Conservation (phyloP, 2,329 filamentous ascomycete genomes). For the Penicillium sp. region DNA sequence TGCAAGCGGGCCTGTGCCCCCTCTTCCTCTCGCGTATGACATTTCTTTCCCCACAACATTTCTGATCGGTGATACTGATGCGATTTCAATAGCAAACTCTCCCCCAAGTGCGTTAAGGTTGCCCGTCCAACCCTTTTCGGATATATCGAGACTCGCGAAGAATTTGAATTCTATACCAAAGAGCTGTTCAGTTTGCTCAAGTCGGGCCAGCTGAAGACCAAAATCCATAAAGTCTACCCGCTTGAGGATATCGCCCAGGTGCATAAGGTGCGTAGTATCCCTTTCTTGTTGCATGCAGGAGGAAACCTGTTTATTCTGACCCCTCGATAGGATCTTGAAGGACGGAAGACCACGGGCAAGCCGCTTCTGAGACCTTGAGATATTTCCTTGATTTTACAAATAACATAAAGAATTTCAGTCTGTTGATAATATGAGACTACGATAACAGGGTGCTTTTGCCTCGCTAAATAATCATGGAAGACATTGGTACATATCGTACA, state of each 20-base stretch:
- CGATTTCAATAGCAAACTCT: conserved; percentile 45
- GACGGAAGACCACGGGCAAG: conserved; percentile 81
- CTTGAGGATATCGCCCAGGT: conserved; percentile 70
- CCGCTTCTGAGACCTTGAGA: conserved; percentile 65
- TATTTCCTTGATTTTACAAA: not conserved
- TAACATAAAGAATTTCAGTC: not conserved
- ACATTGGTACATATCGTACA: too few species aligned
- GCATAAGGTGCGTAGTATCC: conserved; percentile 52
- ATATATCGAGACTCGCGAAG: conserved; percentile 68
- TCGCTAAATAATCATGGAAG: too few species aligned
- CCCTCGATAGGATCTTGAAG: conserved; percentile 64
- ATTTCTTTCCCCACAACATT: not conserved
- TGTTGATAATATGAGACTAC: not conserved
- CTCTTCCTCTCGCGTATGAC: conserved; percentile 61
- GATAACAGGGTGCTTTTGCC: not conserved
- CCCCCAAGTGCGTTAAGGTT: conserved; percentile 73
- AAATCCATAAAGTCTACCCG: conserved; percentile 74
- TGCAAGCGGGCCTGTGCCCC: conserved; percentile 74
- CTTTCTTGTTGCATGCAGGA: not conserved
- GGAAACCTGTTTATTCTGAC: conserved; percentile 1
- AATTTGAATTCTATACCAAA: conserved; percentile 66
- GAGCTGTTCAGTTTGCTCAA: conserved; percentile 73
- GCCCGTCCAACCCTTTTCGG: conserved; percentile 70
- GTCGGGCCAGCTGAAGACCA: conserved; percentile 67
- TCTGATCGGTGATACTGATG: conserved; percentile 9